Evolutionary conservation across 305 asterid species (phyloP).

Genomic region (Stenogyne calaminthoides): DNA sequence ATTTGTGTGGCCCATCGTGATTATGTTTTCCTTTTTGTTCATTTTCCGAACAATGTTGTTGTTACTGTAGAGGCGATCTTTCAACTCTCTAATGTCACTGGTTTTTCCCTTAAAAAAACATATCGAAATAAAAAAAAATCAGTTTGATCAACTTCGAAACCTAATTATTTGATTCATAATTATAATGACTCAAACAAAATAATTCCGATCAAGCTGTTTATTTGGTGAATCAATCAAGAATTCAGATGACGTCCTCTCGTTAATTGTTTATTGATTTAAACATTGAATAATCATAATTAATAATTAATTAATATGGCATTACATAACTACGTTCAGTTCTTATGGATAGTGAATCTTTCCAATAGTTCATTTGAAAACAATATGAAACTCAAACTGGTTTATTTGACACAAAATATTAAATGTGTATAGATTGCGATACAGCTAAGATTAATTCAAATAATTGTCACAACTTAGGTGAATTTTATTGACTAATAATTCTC

Average conservation of each 20-base stretch:
- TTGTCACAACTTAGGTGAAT: constrained; percentile 13
- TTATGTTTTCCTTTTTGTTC: too few species aligned
- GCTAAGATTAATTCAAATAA: constrained; percentile 18
- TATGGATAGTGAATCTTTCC: neutral
- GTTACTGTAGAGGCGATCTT: too few species aligned
- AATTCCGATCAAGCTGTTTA: neutral
- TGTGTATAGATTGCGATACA: constrained; percentile 7
- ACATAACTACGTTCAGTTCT: neutral
- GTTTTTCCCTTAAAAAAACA: too few species aligned
- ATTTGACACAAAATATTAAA: neutral
- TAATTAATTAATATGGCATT: neutral
- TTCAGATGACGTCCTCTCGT: neutral
- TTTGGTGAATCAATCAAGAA: neutral
- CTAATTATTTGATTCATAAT: neutral
- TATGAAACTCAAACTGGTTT: neutral
- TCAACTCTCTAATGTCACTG: too few species aligned
- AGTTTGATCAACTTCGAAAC: neutral
- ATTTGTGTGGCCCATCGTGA: too few species aligned
- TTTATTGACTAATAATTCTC: constrained; percentile 28
- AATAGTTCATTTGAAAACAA: constrained; percentile 6
- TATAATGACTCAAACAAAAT: neutral
- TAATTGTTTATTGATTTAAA: neutral
- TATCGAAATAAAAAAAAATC: too few species aligned
- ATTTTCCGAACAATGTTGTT: too few species aligned
- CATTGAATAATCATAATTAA: neutral